Percentiles rank a stretch among this genome's conserved stretches.
phyloP scores from a whole-genome alignment of 177 flowering plant species.

The Tripterygium wilfordii region DNA sequence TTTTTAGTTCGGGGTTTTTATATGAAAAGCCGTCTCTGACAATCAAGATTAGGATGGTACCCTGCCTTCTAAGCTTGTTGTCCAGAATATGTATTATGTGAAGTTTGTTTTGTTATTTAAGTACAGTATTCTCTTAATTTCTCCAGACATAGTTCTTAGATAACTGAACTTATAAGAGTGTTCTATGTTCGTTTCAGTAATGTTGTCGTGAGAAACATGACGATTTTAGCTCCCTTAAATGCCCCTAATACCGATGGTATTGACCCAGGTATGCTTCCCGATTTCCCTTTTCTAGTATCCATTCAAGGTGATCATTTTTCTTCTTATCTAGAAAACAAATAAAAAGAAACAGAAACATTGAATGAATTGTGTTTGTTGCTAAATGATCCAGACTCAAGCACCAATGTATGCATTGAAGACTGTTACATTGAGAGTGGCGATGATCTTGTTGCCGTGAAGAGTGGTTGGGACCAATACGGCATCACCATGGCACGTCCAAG shows the following conservation, averaged over 20 bases:
- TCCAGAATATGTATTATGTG: no score
- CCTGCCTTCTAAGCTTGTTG: no score
- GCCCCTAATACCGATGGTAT: constrained; percentile 99
- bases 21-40: no score
- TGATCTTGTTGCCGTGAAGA: constrained; percentile 94
- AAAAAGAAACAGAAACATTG: background rate
- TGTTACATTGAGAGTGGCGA: constrained; percentile 99
- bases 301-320: constrained; percentile 25
- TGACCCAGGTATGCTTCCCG: constrained; percentile 65
- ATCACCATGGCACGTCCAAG: constrained; percentile 81
- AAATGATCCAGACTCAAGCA: constrained; percentile 95
- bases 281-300: background rate
- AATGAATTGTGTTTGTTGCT: background rate
- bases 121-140: no score
- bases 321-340: background rate
- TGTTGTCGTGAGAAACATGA: constrained; percentile 79
- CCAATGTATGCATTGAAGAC: constrained; percentile 82
- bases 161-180: no score
- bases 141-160: no score
- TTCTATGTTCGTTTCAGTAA: constrained; percentile 49
- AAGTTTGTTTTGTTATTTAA: no score
- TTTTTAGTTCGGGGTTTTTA: no score
- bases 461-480: constrained; percentile 99
- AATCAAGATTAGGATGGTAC: no score
- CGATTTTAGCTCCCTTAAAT: constrained; percentile 85